Base-by-base conservation (phyloP, 1,284 basidiomycete genomes). In the Exobasidium rhododendri region DNA sequence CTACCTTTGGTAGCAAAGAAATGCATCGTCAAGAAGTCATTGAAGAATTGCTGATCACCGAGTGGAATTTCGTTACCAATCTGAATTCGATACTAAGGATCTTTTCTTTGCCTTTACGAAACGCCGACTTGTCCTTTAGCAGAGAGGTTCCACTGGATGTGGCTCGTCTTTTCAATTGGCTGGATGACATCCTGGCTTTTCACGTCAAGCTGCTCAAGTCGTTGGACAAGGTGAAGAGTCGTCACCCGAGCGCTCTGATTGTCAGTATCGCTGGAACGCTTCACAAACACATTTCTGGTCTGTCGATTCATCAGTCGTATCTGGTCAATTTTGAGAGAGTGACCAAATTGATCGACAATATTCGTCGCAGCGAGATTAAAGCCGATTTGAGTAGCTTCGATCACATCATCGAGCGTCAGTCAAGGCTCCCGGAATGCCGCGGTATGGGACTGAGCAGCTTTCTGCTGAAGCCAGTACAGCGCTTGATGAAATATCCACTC, bases 291-390 rank as follows among this genome's bases (percentile, higher is more conserved):
- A 83, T 92, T 17, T 81, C 84, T 0, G 83, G 83, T 51, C 81
- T 93, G 43, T 88, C 92, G 75, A 84, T 89, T 3, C 90, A 94
- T 74, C 90, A 92, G 78, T 88, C 89, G 11, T 94, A 93, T 78
- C 81, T 94, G 2, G 86, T 89, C 14, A 83, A 86, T 52, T 83
- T 92, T 50, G 87, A 88, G 56, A 82, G 83, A 28, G 85, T 88
- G 0, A 83, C 83, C 1, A 80, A 82, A 5, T 73, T 84, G 58
- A 85, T 92, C 40, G 84, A 85, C 54, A 78, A 81, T 32, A 81
- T 87, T 68, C 78, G 86, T n/a, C 79, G 81, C 10, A 85, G 88
- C 65, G 26, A 28, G 13, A 28, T 24, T 13, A 50, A 50, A 50
- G 76, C 80, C 17, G 40, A 45, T 4, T 78, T 81, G 17, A 86